Conservation (phyloP, 805 yeast species). For the Priceomyces fermenticarens region DNA sequence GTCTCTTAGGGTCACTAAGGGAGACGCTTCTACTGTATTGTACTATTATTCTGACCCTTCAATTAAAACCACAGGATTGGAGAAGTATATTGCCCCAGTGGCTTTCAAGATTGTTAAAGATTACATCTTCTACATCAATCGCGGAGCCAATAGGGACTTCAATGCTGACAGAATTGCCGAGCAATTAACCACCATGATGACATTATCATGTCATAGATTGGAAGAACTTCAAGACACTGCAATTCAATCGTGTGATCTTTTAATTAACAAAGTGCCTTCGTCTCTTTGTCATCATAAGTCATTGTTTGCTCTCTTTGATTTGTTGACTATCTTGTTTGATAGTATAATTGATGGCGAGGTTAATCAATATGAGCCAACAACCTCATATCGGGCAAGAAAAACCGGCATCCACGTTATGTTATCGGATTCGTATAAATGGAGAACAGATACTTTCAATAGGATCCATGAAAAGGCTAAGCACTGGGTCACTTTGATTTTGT, state of each 20-base stretch:
- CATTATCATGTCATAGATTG: conserved; percentile 75
- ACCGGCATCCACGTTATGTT: conserved; percentile 53
- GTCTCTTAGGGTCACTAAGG: conserved; percentile 70
- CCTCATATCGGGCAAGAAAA: conserved; percentile 47
- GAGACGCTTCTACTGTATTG: conserved; percentile 75
- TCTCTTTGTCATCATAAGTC: conserved; percentile 72
- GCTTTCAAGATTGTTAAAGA: conserved; percentile 57
- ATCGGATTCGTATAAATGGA: conserved; percentile 75
- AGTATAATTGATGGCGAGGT: conserved; percentile 81
- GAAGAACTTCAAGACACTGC: conserved; percentile 76
- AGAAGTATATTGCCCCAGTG: conserved; percentile 63
- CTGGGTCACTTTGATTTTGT: conserved; percentile 65
- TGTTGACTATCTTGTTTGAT: conserved; percentile 71
- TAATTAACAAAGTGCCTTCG: conserved; percentile 69
- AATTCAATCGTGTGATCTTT: conserved; percentile 65
- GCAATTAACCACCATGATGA: conserved; percentile 67
- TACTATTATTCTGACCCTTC: conserved; percentile 87
- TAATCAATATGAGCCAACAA: conserved; percentile 82
- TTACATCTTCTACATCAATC: conserved; percentile 50
- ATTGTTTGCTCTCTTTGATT: conserved; percentile 76
- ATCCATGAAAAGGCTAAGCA: conserved; percentile 56
- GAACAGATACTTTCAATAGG: conserved; percentile 61
- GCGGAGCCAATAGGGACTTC: conserved; percentile 54
- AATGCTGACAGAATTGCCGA: conserved; percentile 54
- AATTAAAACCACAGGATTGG: conserved; percentile 56